A percentile compares a stretch with the other conserved stretches of the same genome.
These are phyloP conservation scores for Xerophyta viscosa DNA, from an alignment of 106 monocot genomes.

Conservation along the genomic window DNA sequence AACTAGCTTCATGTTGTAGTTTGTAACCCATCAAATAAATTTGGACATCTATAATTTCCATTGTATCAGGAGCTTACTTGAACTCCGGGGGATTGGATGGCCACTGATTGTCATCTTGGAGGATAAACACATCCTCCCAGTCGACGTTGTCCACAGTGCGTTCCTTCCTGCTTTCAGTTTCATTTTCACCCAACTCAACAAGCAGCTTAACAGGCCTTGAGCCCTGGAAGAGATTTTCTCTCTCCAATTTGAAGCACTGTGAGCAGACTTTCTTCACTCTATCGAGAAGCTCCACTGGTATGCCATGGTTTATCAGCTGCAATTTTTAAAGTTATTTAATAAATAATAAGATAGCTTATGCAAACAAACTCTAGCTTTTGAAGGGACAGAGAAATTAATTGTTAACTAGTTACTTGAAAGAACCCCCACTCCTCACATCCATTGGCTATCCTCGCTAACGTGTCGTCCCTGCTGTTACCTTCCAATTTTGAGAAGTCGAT, in stretches of 20 bases:
- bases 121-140: slow-evolving; percentile 36
- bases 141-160: slow-evolving; percentile 15
- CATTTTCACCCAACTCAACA: slow-evolving; percentile 8
- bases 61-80: no score
- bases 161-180: background rate
- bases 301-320: slow-evolving; percentile 63
- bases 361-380: no score
- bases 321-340: background rate
- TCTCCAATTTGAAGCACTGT: slow-evolving; percentile 38
- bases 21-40: no score
- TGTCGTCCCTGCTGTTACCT: slow-evolving; percentile 19
- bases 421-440: slow-evolving; percentile 34
- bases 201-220: slow-evolving; percentile 32
- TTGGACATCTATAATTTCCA: no score
- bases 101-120: slow-evolving; percentile 19
- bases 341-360: no score
- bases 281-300: slow-evolving; percentile 38
- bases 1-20: no score
- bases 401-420: slow-evolving; percentile 67
- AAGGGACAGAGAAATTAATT: no score
- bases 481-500: slow-evolving; percentile 43
- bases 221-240: slow-evolving; percentile 44
- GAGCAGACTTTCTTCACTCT: slow-evolving; percentile 19
- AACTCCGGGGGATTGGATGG: slow-evolving; percentile 24
- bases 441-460: slow-evolving; percentile 29